Conservation (phyloP, 2,329 filamentous ascomycete species). For the Paecilomyces formosus region DNA sequence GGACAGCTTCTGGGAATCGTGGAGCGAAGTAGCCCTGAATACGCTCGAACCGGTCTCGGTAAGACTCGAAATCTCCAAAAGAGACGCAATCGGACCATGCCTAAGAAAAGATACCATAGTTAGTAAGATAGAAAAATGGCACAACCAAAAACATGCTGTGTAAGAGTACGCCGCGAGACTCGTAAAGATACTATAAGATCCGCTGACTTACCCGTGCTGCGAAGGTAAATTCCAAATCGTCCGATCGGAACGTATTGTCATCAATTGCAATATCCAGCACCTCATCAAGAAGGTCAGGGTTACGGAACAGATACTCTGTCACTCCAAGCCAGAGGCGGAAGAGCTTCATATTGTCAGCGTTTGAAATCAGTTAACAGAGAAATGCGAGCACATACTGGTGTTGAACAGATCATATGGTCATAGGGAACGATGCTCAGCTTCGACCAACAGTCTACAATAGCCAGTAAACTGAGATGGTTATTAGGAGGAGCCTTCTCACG, state of each 20-base stretch:
- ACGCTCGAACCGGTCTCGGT: slow-evolving; percentile 80
- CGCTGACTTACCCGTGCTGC: slow-evolving; percentile 59
- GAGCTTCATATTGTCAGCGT: slow-evolving; percentile 40
- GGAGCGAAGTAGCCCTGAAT: slow-evolving; percentile 91
- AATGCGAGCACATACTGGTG: slow-evolving; percentile 52
- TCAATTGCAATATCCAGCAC: slow-evolving; percentile 78
- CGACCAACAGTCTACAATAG: slow-evolving; percentile 98
- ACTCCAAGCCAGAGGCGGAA: slow-evolving; percentile 96
- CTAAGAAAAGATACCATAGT: slow-evolving; percentile 20
- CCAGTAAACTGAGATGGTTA: slow-evolving; percentile 86
- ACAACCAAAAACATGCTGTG: not conserved
- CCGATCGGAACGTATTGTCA: slow-evolving; percentile 85
- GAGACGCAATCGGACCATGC: slow-evolving; percentile 94
- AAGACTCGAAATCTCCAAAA: slow-evolving; percentile 86
- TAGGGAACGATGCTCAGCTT: slow-evolving; percentile 90
- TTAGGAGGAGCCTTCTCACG: slow-evolving; percentile 65
- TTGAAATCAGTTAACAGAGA: not conserved
- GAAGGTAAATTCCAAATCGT: slow-evolving; percentile 97
- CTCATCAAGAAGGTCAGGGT: slow-evolving; percentile 71
- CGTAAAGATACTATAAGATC: not conserved
- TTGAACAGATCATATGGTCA: slow-evolving; percentile 99
- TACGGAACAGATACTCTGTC: slow-evolving; percentile 92
- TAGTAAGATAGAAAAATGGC: not conserved
- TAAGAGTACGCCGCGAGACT: not conserved
- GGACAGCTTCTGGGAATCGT: slow-evolving; percentile 77